Conservation (phyloP, 2,329 filamentous ascomycete species). For the Fusarium mangiferae region DNA sequence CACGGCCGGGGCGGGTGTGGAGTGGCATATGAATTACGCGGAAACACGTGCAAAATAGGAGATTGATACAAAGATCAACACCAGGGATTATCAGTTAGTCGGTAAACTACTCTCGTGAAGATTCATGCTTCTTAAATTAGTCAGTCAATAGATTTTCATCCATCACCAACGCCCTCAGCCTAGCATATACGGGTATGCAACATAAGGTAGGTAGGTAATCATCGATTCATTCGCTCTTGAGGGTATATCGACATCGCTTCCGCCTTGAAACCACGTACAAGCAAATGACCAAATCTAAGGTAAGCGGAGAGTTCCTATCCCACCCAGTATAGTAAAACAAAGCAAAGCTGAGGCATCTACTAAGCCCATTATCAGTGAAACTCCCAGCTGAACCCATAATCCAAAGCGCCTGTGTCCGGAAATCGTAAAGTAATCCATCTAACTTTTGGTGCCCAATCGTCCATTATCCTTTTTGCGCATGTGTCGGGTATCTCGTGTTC, state of each 20-base stretch:
- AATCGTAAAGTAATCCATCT: slow-evolving; percentile 2
- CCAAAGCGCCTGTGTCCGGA: slow-evolving; percentile 17
- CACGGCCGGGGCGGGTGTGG: slow-evolving; percentile 24
- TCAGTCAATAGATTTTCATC: not conserved
- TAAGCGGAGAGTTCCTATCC: slow-evolving; percentile 21
- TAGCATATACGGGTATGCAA: not conserved
- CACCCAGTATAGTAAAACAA: slow-evolving; percentile 3
- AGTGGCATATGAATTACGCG: slow-evolving; percentile 15
- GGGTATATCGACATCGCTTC: slow-evolving; percentile 29
- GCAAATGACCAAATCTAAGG: slow-evolving; percentile 17
- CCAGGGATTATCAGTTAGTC: not conserved
- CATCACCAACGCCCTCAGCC: not conserved
- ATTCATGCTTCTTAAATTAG: not conserved
- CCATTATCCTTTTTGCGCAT: slow-evolving; percentile 1
- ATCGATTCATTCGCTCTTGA: slow-evolving; percentile 23
- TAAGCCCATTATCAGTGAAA: slow-evolving; percentile 1
- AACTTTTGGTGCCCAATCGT: slow-evolving; percentile 4
- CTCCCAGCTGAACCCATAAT: slow-evolving; percentile 7
- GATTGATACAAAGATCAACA: not conserved
- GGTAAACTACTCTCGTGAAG: not conserved
- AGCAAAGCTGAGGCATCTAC: not conserved
- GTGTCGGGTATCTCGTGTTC: slow-evolving; percentile 17
- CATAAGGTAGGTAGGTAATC: not conserved
- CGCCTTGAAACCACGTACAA: slow-evolving; percentile 13
- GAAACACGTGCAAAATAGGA: slow-evolving; percentile 23